phyloP scores from a whole-genome alignment of 2,329 filamentous ascomycete genomes.

The Colletotrichum chlorophyti region DNA sequence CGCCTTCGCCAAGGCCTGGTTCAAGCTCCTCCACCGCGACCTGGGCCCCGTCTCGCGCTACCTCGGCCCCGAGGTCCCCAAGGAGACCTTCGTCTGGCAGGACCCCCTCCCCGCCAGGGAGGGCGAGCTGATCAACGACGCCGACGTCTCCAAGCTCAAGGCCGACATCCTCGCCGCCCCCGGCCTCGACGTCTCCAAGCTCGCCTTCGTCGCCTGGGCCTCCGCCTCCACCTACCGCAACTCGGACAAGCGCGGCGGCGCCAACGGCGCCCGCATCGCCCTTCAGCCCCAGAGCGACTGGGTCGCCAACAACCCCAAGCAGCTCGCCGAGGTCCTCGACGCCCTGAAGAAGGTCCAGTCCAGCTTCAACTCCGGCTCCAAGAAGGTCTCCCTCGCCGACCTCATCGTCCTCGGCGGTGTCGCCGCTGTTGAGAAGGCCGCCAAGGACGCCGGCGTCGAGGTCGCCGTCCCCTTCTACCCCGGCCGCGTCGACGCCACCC shows the following conservation, averaged over 20 bases:
- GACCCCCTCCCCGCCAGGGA: slow-evolving; percentile 71
- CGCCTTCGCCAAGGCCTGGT: slow-evolving; percentile 78
- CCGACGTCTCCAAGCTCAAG: slow-evolving; percentile 72
- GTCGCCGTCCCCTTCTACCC: slow-evolving; percentile 74
- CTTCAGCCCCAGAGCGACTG: slow-evolving; percentile 76
- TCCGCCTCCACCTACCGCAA: slow-evolving; percentile 76
- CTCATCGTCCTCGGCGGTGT: slow-evolving; percentile 77
- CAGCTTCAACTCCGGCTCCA: slow-evolving; percentile 67
- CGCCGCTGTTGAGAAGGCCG: slow-evolving; percentile 76
- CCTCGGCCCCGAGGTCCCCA: slow-evolving; percentile 76
- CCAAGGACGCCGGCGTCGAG: slow-evolving; percentile 52
- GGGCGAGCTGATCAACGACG: slow-evolving; percentile 65
- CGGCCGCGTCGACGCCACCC: slow-evolving; percentile 74
- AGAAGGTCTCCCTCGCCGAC: slow-evolving; percentile 81
- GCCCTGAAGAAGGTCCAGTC: slow-evolving; percentile 70
- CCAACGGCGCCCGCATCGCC: slow-evolving; percentile 80
- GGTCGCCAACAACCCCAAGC: slow-evolving; percentile 75
- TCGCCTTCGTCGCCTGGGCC: slow-evolving; percentile 73
- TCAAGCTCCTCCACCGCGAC: slow-evolving; percentile 84
- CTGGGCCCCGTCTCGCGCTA: slow-evolving; percentile 76
- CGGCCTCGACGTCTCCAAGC: slow-evolving; percentile 65
- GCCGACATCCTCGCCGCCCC: slow-evolving; percentile 66
- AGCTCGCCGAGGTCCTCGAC: slow-evolving; percentile 67
- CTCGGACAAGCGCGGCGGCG: slow-evolving; percentile 82
- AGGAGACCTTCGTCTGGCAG: slow-evolving; percentile 76